These are phyloP conservation scores for Raffaelea ambrosiae DNA, from an alignment of 2,329 filamentous ascomycete genomes.

Conservation along the genomic window DNA sequence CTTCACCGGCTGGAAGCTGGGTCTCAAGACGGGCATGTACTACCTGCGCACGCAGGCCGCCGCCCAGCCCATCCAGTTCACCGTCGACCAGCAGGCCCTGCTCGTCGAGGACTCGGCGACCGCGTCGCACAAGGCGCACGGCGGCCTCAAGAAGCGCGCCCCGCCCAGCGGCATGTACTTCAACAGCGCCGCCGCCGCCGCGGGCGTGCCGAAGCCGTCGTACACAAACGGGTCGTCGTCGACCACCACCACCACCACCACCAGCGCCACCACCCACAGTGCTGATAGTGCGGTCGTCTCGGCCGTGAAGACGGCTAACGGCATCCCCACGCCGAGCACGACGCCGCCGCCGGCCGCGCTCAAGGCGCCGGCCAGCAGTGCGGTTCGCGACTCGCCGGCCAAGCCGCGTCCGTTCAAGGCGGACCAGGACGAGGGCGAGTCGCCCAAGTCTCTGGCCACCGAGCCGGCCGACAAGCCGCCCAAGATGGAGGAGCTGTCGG, in stretches of 20 bases:
- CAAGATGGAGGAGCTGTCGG: constrained; percentile 57
- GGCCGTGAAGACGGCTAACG: constrained; percentile 53
- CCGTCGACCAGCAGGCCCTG: constrained; percentile 92
- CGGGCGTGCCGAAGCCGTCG: constrained; percentile 62
- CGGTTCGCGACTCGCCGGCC: constrained; percentile 43
- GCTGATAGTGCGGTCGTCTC: constrained; percentile 16
- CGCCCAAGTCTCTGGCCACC: constrained; percentile 67
- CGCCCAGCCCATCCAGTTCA: constrained; percentile 96
- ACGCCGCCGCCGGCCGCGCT: constrained; percentile 50
- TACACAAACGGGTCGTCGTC: constrained; percentile 34
- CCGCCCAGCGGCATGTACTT: constrained; percentile 48
- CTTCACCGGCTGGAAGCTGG: constrained; percentile 97
- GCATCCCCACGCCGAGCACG: constrained; percentile 58
- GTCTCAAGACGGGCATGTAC: constrained; percentile 99
- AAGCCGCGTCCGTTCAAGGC: constrained; percentile 65
- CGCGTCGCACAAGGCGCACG: constrained; percentile 46
- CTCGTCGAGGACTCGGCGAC: constrained; percentile 78
- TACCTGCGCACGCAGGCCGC: constrained; percentile 97
- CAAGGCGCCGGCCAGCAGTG: constrained; percentile 35
- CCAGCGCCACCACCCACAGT: constrained; percentile 32
- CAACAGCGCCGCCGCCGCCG: constrained; percentile 44
- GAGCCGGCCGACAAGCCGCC: constrained; percentile 55
- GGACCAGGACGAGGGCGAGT: constrained; percentile 67
- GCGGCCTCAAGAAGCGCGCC: constrained; percentile 61
- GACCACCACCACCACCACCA: constrained; percentile 15